Evolutionary conservation across 345 rosid species (phyloP).

Genomic region (Streptanthus diversifolius): DNA sequence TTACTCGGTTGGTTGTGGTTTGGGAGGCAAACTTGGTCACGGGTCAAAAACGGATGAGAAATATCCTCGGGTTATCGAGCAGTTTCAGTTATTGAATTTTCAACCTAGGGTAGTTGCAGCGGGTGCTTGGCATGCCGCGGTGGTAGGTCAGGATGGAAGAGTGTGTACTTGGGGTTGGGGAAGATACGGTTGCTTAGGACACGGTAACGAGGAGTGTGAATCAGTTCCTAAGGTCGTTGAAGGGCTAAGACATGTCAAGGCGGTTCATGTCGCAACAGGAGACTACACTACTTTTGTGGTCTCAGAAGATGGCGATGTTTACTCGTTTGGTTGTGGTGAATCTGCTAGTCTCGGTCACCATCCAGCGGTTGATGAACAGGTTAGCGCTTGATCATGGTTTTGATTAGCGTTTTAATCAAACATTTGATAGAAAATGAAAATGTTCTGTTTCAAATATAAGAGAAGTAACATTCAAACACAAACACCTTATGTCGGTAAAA

Average conservation of each 20-base stretch:
- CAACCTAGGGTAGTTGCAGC: slow-evolving; percentile 94
- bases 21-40: slow-evolving; percentile 98
- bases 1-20: slow-evolving; percentile 96
- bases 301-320: slow-evolving; percentile 80
- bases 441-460: background rate
- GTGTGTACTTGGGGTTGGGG: slow-evolving; percentile 99
- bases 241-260: slow-evolving; percentile 70
- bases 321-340: slow-evolving; percentile 95
- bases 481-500: background rate
- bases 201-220: slow-evolving; percentile 92
- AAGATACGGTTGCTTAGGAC: slow-evolving; percentile 96
- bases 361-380: slow-evolving; percentile 66
- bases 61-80: slow-evolving; percentile 80
- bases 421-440: background rate
- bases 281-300: slow-evolving; percentile 95
- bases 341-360: slow-evolving; percentile 94
- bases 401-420: background rate
- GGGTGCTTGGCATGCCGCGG: slow-evolving; percentile 99
- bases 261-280: slow-evolving; percentile 91
- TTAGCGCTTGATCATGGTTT: background rate
- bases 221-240: slow-evolving; percentile 84
- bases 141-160: slow-evolving; percentile 87
- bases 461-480: background rate
- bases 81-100: slow-evolving; percentile 63
- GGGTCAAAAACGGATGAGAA: slow-evolving; percentile 95